Evolutionary conservation across 805 yeast genomes (phyloP).

Genomic region (Candida ipomoeae): DNA sequence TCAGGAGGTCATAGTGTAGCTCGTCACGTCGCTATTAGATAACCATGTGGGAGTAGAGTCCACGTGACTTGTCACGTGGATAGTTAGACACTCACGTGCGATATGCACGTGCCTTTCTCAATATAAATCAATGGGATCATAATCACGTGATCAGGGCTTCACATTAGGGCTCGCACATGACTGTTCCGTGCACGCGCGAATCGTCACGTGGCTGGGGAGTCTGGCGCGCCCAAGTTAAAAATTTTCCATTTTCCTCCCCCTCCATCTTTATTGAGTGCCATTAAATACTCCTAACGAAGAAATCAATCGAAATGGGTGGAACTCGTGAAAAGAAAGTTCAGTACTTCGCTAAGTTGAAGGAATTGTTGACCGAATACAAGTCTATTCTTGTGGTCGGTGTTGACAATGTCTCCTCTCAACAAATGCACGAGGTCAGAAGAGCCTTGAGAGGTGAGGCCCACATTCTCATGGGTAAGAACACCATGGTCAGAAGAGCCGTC

Average conservation of each 20-base stretch:
- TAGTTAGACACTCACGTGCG: too few relatives aligned
- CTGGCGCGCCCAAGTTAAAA: slow-evolving; percentile 3
- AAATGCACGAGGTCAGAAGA: slow-evolving; percentile 99
- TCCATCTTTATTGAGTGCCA: slow-evolving; percentile 41
- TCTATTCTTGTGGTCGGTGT: slow-evolving; percentile 98
- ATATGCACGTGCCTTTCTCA: too few relatives aligned
- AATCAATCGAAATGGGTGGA: slow-evolving; percentile 99
- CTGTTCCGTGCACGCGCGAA: too few relatives aligned
- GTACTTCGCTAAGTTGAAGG: slow-evolving; percentile 94
- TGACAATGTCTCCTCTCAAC: slow-evolving; percentile 99
- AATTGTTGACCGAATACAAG: slow-evolving; percentile 93
- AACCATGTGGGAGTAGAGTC: too few relatives aligned
- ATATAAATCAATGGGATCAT: too few relatives aligned
- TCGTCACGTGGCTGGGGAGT: slow-evolving; percentile 1
- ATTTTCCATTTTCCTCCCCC: slow-evolving; percentile 7
- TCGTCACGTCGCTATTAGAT: too few relatives aligned
- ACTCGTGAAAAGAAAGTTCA: slow-evolving; percentile 94
- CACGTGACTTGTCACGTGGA: not conserved
- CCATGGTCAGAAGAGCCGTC: slow-evolving; percentile 99
- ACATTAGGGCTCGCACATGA: not conserved
- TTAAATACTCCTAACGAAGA: slow-evolving; percentile 86
- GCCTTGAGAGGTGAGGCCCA: slow-evolving; percentile 92
- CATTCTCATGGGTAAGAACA: slow-evolving; percentile 99
- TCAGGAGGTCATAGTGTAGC: too few relatives aligned
- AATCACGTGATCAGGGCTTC: slow-evolving; percentile 7